phyloP scores from a whole-genome alignment of 768 basidiomycete genomes.

The Serendipita sp. region DNA sequence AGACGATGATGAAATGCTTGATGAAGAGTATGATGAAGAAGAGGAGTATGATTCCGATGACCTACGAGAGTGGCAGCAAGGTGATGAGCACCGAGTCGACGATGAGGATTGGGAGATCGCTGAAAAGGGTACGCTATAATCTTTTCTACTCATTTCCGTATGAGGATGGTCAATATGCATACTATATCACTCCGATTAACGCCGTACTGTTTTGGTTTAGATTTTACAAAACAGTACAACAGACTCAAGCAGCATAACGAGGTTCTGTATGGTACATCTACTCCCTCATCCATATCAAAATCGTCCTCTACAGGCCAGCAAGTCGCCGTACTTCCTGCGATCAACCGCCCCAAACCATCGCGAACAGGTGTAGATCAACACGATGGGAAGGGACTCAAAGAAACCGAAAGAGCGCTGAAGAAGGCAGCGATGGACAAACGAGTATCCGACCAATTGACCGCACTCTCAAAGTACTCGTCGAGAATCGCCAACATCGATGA shows the following conservation, averaged over 20 bases:
- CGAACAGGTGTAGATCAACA: too few species aligned
- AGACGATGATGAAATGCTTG: conserved; percentile 25
- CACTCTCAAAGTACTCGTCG: conserved; percentile 61
- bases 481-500: conserved; percentile 53
- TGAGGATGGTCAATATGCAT: too few species aligned
- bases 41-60: conserved; percentile 17
- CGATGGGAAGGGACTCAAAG: neutral
- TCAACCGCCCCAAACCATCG: conserved; percentile 45
- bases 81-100: conserved; percentile 48
- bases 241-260: conserved; percentile 76
- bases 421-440: conserved; percentile 25
- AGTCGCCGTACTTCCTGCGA: conserved; percentile 45
- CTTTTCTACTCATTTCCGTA: neutral
- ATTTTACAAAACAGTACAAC: conserved; percentile 98
- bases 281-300: neutral
- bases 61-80: conserved; percentile 32
- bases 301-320: too few species aligned
- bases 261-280: neutral
- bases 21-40: conserved; percentile 21
- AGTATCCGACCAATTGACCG: conserved; percentile 55
- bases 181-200: neutral
- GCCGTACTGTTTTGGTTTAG: conserved; percentile 27
- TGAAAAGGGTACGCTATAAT: conserved; percentile 45
- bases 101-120: conserved; percentile 84
- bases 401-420: conserved; percentile 11